Evolutionary conservation across 2,329 filamentous ascomycete species (phyloP), one percentile per base, ranked within the genome.

Genomic region (Aquanectria penicillioides): DNA sequence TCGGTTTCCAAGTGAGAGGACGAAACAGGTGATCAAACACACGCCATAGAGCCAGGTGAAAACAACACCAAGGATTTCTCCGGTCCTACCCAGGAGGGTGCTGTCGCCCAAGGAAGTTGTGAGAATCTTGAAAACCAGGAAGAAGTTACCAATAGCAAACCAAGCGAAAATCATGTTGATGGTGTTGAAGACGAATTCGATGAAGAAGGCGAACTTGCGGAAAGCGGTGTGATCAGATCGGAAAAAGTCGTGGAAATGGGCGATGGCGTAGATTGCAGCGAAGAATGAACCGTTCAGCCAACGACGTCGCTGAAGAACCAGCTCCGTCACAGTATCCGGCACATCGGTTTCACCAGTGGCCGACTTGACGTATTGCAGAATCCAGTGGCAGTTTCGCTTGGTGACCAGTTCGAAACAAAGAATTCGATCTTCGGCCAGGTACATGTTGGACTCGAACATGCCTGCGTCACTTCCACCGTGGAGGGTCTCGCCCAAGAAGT

Each of bases 261-360:
- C 91, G 65, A 97, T 88, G 51, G 95, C 91, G 74, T 99, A 99
- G 57, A 99, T 89, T 59, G 95, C 94, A 47, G 95, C 95, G 77
- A 99, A 99, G 86, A 99, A 99, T 72, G 91, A 95, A 65, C 95
- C 95, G 79, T 99, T 99, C 66, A 99, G 80, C 95, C 95, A 99
- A 78, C 95, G 90, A 81, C 95, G 89, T 75, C 95, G 90, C 79
- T 99, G 95, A 46, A 97, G 83, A 73, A 99, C 95, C 74, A 99
- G 89, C 71, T 99, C 95, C 18, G 94, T 91, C 80, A 97, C 95
- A 20, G 90, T 89, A 64, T 96, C 94, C 0, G 95, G 95, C 26
- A 99, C 95, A 78, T 99, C 95, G 1, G 95, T 99, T 81, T 99
- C 95, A 64, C 95, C 95, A 9, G 88, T 97, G 11, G 95, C 92